phyloP scores from a whole-genome alignment of 1,284 basidiomycete genomes.

The Irpex sp. region DNA sequence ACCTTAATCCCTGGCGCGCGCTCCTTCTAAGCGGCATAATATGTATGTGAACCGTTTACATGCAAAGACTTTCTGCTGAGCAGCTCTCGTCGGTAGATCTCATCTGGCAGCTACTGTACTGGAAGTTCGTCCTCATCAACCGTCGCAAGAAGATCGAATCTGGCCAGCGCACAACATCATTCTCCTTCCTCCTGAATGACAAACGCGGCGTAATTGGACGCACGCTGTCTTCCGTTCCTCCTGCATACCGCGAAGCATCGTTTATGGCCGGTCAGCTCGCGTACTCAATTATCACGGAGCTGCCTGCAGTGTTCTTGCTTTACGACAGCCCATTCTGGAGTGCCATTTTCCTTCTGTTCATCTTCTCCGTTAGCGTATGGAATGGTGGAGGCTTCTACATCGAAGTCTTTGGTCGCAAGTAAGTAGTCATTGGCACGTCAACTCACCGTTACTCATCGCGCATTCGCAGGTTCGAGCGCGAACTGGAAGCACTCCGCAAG shows the following conservation, averaged over 20 bases:
- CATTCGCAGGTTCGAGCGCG: conserved; percentile 75
- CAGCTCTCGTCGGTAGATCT: conserved; percentile 49
- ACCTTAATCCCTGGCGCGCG: conserved; percentile 59
- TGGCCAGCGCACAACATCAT: conserved; percentile 82
- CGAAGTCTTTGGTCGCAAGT: conserved; percentile 95
- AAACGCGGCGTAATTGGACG: conserved; percentile 82
- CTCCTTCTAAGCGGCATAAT: conserved; percentile 69
- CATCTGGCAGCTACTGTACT: conserved; percentile 87
- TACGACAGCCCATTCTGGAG: conserved; percentile 78
- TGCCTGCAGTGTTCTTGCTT: conserved; percentile 81
- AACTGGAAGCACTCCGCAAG: conserved; percentile 83
- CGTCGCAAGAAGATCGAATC: conserved; percentile 84
- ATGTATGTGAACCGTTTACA: conserved; percentile 45
- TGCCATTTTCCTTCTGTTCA: conserved; percentile 69
- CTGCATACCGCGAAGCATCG: conserved; percentile 60
- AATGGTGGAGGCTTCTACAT: conserved; percentile 88
- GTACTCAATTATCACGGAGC: conserved; percentile 82
- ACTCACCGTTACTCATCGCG: conserved; percentile 3
- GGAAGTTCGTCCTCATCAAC: conserved; percentile 89
- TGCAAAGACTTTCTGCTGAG: conserved; percentile 11
- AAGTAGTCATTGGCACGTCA: conserved; percentile 27
- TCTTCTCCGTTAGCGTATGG: conserved; percentile 84
- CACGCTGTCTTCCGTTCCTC: conserved; percentile 55
- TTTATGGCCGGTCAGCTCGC: conserved; percentile 58
- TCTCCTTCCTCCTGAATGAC: conserved; percentile 82